phyloP scores from a whole-genome alignment of 1,284 basidiomycete genomes.

The Rhodofomes roseus region DNA sequence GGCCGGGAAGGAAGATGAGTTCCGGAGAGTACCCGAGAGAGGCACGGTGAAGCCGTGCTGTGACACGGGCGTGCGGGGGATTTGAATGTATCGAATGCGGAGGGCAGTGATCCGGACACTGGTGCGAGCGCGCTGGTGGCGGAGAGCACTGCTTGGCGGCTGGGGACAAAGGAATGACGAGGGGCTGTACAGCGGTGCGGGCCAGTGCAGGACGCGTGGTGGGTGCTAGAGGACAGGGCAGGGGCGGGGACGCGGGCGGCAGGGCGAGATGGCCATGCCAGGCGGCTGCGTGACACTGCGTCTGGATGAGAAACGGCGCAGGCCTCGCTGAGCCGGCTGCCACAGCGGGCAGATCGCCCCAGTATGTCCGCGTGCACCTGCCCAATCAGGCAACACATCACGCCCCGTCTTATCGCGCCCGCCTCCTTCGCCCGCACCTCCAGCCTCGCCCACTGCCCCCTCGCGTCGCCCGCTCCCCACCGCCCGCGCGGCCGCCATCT shows the following conservation, averaged over 20 bases:
- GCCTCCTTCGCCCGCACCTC: neutral
- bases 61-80: neutral
- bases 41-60: constrained; percentile 3
- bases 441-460: neutral
- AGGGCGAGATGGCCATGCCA: neutral
- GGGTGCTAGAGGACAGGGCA: neutral
- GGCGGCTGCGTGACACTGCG: neutral
- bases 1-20: neutral
- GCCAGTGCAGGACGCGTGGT: neutral
- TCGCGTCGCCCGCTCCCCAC: neutral
- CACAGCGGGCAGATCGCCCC: constrained; percentile 6
- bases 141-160: neutral
- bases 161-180: neutral
- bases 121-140: neutral
- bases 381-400: neutral
- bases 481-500: neutral
- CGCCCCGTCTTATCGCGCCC: neutral
- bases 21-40: constrained; percentile 9
- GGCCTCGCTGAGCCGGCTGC: neutral
- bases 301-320: neutral
- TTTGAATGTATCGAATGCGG: neutral
- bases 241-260: neutral
- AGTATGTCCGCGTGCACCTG: constrained; percentile 4
- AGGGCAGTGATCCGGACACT: constrained; percentile 6
- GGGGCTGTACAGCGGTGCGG: neutral